Percentiles rank a stretch among this genome's conserved stretches.
Evolutionary conservation across 371 early-diverging fungal species (phyloP).

Genomic region (Mortierella sp.): DNA sequence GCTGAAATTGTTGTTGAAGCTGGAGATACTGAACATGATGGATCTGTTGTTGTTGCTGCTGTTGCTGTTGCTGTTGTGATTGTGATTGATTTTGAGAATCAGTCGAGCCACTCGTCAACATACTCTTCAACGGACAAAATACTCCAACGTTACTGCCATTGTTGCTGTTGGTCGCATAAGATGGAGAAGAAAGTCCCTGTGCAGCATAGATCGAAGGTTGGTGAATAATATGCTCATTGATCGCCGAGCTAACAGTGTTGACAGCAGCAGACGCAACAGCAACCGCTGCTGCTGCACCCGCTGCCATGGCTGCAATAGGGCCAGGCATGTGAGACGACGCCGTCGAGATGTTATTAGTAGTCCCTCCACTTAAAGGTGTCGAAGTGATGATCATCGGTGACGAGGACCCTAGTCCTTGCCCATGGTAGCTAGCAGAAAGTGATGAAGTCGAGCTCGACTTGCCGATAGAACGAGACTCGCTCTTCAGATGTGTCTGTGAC

Average conservation of each 20-base stretch:
- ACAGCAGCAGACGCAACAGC: conserved; percentile 41
- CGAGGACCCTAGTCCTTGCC: neutral
- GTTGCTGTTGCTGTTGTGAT: conserved; percentile 2
- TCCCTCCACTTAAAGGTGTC: neutral
- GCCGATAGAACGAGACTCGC: neutral
- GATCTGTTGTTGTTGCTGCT: conserved; percentile 4
- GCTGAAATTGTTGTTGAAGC: neutral
- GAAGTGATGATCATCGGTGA: neutral
- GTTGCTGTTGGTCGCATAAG: neutral
- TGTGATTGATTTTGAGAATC: neutral
- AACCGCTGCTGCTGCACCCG: conserved; percentile 33
- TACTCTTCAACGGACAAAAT: neutral
- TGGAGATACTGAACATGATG: conserved; percentile 5
- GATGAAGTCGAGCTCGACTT: conserved; percentile 30
- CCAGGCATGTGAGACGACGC: conserved; percentile 2
- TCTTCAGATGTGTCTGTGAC: conserved; percentile 7
- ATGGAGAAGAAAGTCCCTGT: neutral
- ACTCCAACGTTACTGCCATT: neutral
- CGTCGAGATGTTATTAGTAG: conserved; percentile 3
- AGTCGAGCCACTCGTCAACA: neutral
- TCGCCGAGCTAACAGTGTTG: conserved; percentile 34
- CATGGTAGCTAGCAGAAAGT: conserved; percentile 26
- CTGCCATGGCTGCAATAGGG: conserved; percentile 43
- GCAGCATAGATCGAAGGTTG: conserved; percentile 37
- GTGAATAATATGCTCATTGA: conserved; percentile 31